Evolutionary conservation across 139 green algal species (phyloP).

Genomic region (Micromonas commoda): DNA sequence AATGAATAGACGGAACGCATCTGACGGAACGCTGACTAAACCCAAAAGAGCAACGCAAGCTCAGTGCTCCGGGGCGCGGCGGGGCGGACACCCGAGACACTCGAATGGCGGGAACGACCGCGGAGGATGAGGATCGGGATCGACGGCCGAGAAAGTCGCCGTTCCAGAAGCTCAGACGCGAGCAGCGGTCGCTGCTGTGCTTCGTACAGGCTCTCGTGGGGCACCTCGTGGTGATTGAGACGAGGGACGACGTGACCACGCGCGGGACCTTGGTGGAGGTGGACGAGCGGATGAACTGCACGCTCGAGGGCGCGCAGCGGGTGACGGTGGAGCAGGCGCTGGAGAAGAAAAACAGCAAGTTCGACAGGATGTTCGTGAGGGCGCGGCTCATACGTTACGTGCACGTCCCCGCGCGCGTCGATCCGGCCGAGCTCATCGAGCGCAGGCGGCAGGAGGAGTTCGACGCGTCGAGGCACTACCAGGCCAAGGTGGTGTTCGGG

Average conservation of each 20-base stretch:
- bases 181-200: background rate
- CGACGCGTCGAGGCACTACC: background rate
- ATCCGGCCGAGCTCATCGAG: conserved; percentile 9
- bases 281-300: conserved; percentile 19
- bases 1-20: too few species aligned
- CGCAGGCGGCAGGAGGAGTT: background rate
- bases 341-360: background rate
- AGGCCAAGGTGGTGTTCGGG: background rate
- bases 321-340: background rate
- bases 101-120: too few species aligned
- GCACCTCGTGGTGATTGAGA: background rate
- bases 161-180: too few species aligned
- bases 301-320: background rate
- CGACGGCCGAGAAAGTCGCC: too few species aligned
- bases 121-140: too few species aligned
- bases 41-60: too few species aligned
- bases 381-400: background rate
- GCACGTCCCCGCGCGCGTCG: background rate
- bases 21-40: too few species aligned
- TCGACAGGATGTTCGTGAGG: background rate
- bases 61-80: too few species aligned
- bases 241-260: background rate
- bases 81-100: too few species aligned
- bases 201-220: background rate
- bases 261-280: background rate